A percentile compares a stretch with the other conserved stretches of the same genome.
phyloP scores from a whole-genome alignment of 2,329 filamentous ascomycete genomes.

The Colletotrichum trifolii region DNA sequence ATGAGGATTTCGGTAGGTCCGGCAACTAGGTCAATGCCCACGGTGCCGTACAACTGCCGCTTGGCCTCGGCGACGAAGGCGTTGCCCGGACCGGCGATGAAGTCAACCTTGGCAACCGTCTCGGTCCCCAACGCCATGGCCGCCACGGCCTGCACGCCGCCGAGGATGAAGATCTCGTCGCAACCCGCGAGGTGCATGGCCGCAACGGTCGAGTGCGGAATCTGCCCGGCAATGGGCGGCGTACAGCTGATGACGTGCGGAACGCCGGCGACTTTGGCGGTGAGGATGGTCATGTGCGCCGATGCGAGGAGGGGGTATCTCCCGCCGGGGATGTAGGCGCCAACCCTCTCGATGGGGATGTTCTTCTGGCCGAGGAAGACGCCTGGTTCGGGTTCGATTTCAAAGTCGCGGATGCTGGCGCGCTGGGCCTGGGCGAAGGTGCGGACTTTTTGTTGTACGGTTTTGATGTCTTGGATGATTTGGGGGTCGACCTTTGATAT shows the following conservation, averaged over 20 bases:
- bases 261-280: slow-evolving; percentile 64
- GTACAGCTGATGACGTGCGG: slow-evolving; percentile 62
- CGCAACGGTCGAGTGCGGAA: slow-evolving; percentile 61
- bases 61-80: slow-evolving; percentile 66
- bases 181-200: slow-evolving; percentile 62
- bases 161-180: slow-evolving; percentile 62
- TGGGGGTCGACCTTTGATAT: slow-evolving; percentile 58
- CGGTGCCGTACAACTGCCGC: slow-evolving; percentile 62
- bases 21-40: slow-evolving; percentile 65
- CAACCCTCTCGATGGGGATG: slow-evolving; percentile 57
- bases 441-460: slow-evolving; percentile 46
- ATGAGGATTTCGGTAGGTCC: slow-evolving; percentile 65
- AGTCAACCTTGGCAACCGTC: slow-evolving; percentile 60
- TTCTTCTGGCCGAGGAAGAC: slow-evolving; percentile 63
- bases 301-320: slow-evolving; percentile 64
- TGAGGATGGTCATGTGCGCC: slow-evolving; percentile 66
- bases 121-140: slow-evolving; percentile 64
- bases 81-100: slow-evolving; percentile 65
- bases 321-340: slow-evolving; percentile 62
- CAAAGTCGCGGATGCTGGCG: slow-evolving; percentile 67
- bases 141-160: slow-evolving; percentile 63
- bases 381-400: slow-evolving; percentile 61
- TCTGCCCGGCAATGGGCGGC: slow-evolving; percentile 59
- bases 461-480: slow-evolving; percentile 49
- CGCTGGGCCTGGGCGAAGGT: slow-evolving; percentile 93